Percentiles rank a stretch among this genome's conserved stretches.
Conservation (phyloP, 2,329 filamentous ascomycete species). For the Phaeosphaeria sp. region DNA sequence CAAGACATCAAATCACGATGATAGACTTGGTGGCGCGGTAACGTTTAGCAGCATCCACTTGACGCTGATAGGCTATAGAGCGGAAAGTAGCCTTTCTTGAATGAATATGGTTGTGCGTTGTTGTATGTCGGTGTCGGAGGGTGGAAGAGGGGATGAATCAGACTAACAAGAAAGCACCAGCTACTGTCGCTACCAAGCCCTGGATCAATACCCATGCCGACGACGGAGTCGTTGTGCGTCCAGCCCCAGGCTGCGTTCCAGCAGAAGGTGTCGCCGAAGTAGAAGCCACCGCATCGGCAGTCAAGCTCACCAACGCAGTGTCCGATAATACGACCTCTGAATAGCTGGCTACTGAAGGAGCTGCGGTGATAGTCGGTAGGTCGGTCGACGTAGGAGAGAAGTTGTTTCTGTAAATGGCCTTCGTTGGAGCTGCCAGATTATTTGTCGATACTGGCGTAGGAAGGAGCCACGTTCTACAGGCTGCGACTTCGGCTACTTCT, state of each 20-base stretch:
- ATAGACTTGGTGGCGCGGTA: too few relatives aligned
- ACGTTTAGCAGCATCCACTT: too few relatives aligned
- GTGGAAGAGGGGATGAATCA: too few relatives aligned
- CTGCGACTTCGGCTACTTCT: neutral
- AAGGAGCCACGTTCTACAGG: slow-evolving; percentile 1
- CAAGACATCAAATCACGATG: too few relatives aligned
- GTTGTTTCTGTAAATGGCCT: neutral
- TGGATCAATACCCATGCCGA: neutral
- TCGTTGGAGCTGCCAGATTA: neutral
- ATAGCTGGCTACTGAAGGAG: neutral
- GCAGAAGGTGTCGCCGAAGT: neutral
- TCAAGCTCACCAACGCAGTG: neutral
- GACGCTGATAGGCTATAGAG: too few relatives aligned
- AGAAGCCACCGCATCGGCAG: neutral
- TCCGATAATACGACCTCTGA: neutral
- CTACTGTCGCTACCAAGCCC: neutral
- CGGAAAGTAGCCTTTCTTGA: neutral
- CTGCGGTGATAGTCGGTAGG: neutral
- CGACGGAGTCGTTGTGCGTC: neutral
- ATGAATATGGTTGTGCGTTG: too few relatives aligned
- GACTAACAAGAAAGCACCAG: neutral
- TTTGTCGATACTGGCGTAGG: neutral
- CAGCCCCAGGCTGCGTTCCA: neutral
- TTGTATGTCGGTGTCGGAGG: too few relatives aligned
- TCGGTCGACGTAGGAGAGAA: neutral